phyloP scores from a whole-genome alignment of 495 filamentous ascomycete species.

The Xylaria grammica region DNA sequence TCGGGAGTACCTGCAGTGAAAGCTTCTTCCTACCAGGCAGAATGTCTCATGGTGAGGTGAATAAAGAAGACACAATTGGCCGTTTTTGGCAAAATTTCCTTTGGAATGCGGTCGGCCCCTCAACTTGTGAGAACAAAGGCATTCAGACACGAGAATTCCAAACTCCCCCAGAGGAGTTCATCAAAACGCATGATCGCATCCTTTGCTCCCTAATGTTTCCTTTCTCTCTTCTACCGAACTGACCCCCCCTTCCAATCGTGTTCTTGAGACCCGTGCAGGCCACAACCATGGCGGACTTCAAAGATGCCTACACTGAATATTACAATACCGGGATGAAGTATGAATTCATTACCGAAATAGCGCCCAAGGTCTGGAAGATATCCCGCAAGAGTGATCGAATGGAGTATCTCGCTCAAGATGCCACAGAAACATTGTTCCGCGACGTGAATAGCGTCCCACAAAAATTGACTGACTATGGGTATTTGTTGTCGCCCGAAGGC shows the following conservation, averaged over 20 bases:
- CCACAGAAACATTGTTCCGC: constrained; percentile 24
- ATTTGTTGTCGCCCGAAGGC: constrained; percentile 11
- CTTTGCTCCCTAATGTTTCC: not conserved
- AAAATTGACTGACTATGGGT: not conserved
- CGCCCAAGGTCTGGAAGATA: constrained; percentile 32
- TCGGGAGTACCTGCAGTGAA: no score
- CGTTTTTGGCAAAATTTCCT: constrained; percentile 27
- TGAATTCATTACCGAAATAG: constrained; percentile 29
- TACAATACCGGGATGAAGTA: constrained; percentile 20
- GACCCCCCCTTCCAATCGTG: not conserved
- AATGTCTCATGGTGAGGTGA: constrained; percentile 13
- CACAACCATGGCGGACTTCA: constrained; percentile 14
- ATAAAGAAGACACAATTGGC: constrained; percentile 12
- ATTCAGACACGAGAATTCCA: constrained; percentile 24
- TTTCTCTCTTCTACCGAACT: not conserved
- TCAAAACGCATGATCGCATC: not conserved
- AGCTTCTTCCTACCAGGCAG: not conserved
- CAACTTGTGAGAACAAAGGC: constrained; percentile 31
- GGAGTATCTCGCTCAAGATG: constrained; percentile 34
- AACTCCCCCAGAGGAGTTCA: not conserved
- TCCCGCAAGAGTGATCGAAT: constrained; percentile 26
- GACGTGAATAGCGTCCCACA: not conserved
- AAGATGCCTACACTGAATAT: constrained; percentile 16
- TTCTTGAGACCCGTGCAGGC: not conserved
- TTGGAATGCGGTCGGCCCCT: constrained; percentile 29